phyloP scores from a whole-genome alignment of 768 basidiomycete species.

The Trametes cingulata region DNA sequence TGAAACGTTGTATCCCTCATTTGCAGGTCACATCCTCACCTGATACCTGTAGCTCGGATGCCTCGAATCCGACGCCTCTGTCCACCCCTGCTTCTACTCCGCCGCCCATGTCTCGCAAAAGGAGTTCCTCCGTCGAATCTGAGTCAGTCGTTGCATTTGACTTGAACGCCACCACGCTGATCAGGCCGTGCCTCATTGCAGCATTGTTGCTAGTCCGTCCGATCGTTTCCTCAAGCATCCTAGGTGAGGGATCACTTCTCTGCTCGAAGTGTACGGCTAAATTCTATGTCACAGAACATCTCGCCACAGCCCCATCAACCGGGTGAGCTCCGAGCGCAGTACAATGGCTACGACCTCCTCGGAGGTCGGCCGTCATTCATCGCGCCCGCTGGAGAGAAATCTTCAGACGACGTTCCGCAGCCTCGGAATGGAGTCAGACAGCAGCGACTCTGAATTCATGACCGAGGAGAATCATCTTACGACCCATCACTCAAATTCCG shows the following conservation, averaged over 20 bases:
- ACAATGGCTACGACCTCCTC: not conserved
- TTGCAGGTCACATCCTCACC: not conserved
- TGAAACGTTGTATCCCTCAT: too few relatives aligned
- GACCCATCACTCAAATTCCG: constrained; percentile 13
- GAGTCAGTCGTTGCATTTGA: constrained; percentile 9
- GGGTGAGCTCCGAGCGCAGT: not conserved
- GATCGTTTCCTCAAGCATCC: constrained; percentile 20
- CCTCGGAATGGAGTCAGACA: constrained; percentile 10
- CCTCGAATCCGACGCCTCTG: not conserved
- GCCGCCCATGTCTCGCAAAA: constrained; percentile 5
- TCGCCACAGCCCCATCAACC: not conserved
- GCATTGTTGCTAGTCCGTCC: constrained; percentile 13
- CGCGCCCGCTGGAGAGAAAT: not conserved
- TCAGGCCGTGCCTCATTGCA: not conserved
- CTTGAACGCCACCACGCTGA: not conserved
- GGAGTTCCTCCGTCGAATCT: constrained; percentile 18
- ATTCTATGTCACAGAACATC: constrained; percentile 2
- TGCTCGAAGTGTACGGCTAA: too few relatives aligned
- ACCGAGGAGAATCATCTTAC: not conserved
- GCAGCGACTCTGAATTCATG: constrained; percentile 2
- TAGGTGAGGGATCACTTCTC: constrained; percentile 5
- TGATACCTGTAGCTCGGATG: too few relatives aligned
- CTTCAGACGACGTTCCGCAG: not conserved
- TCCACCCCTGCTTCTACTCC: constrained; percentile 7
- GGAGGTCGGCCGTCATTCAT: not conserved